Evolutionary conservation across 768 basidiomycete genomes (phyloP), one percentile per base, ranked within the genome.

Genomic region (Tulasnella sp.): DNA sequence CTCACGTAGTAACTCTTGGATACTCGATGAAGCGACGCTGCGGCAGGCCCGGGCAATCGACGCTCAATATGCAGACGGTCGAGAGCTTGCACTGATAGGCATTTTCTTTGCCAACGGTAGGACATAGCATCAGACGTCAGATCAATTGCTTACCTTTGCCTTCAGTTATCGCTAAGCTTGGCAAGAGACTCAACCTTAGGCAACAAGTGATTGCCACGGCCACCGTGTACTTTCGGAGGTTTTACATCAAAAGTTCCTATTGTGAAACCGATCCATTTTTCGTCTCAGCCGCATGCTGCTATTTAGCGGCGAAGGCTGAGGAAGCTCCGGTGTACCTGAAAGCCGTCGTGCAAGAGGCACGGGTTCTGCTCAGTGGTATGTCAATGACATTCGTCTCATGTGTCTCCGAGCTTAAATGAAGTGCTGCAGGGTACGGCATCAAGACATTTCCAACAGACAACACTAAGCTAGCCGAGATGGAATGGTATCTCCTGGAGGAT

Each of bases 401-500:
- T 67, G 17, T 25, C 4, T 5, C 15, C 64, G 36, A 31, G 52
- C n/a, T 68, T 22, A 42, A 31, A 19, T 39, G 42, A 29, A 45
- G 15, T 25, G 40, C 71, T 37, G 36, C 89, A 90, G 90, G 89
- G 25, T 93, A 93, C 80, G 88, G 87, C 5, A 85, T 92, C 81
- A 91, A 92, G 81, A 83, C 87, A n/a, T 97, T 97, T 81, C 89
- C 93, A 0, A 88, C 91, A 0, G 96, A 97, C 81, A 92, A 96
- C 80, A 88, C 91, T 14, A 96, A 94, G 81, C 85, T 99, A 17
- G 97, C 96, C 3, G 97, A 99, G 82, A 98, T 98, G 96, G 97
- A 99, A 82, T 99, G 99, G 84, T 99, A 97, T 84, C 90, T 99
- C 12, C 91, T 99, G 31, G 94, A 94, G 81, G 96, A 99, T 81